Conservation (phyloP, 1,284 basidiomycete species). For the Trametes sp. region DNA sequence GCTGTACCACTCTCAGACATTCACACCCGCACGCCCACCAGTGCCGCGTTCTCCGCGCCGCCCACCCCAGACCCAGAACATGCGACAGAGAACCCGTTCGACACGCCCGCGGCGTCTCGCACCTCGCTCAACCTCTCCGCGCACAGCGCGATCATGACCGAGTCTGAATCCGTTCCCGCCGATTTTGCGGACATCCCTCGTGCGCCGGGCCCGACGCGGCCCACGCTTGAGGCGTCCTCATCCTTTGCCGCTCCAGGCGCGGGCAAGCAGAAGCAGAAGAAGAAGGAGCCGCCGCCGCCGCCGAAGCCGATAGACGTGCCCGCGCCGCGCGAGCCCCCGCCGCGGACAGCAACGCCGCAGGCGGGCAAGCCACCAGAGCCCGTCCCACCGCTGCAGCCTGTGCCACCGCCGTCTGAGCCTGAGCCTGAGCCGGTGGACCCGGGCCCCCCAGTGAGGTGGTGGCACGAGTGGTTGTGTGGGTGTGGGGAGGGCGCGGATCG, state of each 20-base stretch:
- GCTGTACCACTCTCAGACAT: slow-evolving; percentile 60
- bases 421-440: slow-evolving; percentile 39
- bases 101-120: slow-evolving; percentile 52
- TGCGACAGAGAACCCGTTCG: slow-evolving; percentile 55
- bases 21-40: slow-evolving; percentile 50
- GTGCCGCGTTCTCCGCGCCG: slow-evolving; percentile 26
- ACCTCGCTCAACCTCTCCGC: slow-evolving; percentile 55
- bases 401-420: slow-evolving; percentile 33
- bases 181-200: slow-evolving; percentile 10
- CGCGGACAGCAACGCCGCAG: slow-evolving; percentile 43
- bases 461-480: slow-evolving; percentile 86
- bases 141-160: slow-evolving; percentile 42
- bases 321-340: slow-evolving; percentile 62
- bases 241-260: slow-evolving; percentile 20
- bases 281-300: slow-evolving; percentile 44
- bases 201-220: slow-evolving; percentile 18
- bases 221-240: slow-evolving; percentile 33
- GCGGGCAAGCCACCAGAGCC: slow-evolving; percentile 49
- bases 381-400: slow-evolving; percentile 45
- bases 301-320: slow-evolving; percentile 67
- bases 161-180: slow-evolving; percentile 32
- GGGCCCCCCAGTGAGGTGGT: slow-evolving; percentile 58
- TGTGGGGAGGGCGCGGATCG: slow-evolving; percentile 74
- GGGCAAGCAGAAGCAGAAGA: slow-evolving; percentile 12
- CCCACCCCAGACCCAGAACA: slow-evolving; percentile 48